These are phyloP conservation scores for Irpex lacteus DNA, from an alignment of 1,284 basidiomycete species.

Conservation along the genomic window DNA sequence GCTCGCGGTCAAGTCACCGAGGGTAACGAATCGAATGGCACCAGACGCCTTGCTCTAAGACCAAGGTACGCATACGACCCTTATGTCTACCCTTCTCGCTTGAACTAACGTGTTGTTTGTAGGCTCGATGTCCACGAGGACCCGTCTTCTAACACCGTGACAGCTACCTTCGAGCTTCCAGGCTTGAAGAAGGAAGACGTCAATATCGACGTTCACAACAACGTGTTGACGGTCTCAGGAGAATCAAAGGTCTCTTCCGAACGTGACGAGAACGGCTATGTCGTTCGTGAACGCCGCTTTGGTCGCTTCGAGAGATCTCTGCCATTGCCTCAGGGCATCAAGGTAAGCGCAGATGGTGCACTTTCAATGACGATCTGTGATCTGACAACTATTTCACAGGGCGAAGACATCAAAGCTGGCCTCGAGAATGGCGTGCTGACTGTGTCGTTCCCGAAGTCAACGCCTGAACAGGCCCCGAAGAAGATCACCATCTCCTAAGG, in stretches of 20 bases:
- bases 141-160: constrained; percentile 35
- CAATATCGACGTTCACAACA: constrained; percentile 37
- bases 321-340: constrained; percentile 39
- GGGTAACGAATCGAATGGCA: not conserved
- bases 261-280: constrained; percentile 36
- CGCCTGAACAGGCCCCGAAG: constrained; percentile 27
- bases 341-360: constrained; percentile 28
- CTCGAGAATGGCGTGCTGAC: constrained; percentile 40
- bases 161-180: constrained; percentile 46
- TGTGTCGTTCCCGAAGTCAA: constrained; percentile 39
- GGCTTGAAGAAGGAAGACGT: constrained; percentile 41
- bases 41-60: not conserved
- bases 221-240: constrained; percentile 39
- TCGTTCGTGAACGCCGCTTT: constrained; percentile 39
- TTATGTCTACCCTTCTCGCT: not conserved
- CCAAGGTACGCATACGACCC: constrained; percentile 3
- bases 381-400: constrained; percentile 11
- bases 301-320: constrained; percentile 42
- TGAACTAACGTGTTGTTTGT: not conserved
- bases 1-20: not conserved
- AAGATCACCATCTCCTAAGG: constrained; percentile 29
- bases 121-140: constrained; percentile 49
- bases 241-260: constrained; percentile 30
- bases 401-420: constrained; percentile 38
- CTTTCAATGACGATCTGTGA: not conserved